Percentiles rank a stretch among this genome's conserved stretches.
phyloP scores from a whole-genome alignment of 441 rosid species.

The Geranium incanum region DNA sequence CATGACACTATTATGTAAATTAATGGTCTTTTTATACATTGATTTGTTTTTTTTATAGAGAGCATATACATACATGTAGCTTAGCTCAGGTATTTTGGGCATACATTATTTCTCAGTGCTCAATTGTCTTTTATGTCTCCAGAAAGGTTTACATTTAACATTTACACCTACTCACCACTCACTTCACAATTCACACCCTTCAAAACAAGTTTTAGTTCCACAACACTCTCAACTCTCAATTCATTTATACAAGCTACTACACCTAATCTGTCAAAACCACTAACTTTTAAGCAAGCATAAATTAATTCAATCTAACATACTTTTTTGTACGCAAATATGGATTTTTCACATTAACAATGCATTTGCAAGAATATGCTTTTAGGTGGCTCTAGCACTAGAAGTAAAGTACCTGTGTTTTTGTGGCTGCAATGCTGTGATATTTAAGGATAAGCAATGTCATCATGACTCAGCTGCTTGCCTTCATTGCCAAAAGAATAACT shows the following conservation, averaged over 20 bases:
- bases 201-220: not conserved
- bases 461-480: not conserved
- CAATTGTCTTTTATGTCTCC: conserved; percentile 7
- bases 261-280: not conserved
- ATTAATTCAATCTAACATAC: not conserved
- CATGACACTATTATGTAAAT: conserved; percentile 2
- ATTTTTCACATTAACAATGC: not conserved
- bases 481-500: too few species aligned
- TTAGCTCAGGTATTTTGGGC: not conserved
- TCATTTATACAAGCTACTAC: not conserved
- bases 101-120: conserved; percentile 6
- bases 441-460: not conserved
- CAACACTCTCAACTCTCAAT: not conserved
- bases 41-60: not conserved
- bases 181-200: conserved; percentile 5
- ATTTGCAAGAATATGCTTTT: not conserved
- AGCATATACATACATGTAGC: not conserved
- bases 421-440: not conserved
- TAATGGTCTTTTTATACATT: not conserved
- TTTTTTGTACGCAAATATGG: not conserved
- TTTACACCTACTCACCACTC: conserved; percentile 5
- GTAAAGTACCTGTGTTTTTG: not conserved
- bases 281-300: not conserved
- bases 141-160: conserved; percentile 7
- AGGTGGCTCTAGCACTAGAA: conserved; percentile 9